Percentiles rank a stretch among this genome's conserved stretches.
Conservation (phyloP, 176 grass and related monocot species). For the Carex scoparia region DNA sequence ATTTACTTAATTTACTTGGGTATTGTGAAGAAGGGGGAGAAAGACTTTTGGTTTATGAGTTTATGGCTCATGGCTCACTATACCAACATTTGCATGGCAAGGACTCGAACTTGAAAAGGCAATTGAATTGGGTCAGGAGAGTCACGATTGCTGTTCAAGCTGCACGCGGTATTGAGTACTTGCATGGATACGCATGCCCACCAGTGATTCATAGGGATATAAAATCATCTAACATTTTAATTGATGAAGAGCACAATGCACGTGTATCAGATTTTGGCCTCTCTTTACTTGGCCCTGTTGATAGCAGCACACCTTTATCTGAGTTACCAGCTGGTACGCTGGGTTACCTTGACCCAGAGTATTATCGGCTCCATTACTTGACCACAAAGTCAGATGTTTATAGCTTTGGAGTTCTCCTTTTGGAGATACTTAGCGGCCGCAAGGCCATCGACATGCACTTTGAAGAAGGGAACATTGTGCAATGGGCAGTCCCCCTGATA, state of each 20-base stretch:
- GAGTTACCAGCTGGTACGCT: constrained; percentile 90
- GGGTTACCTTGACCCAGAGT: constrained; percentile 94
- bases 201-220: constrained; percentile 96
- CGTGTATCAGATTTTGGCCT: constrained; percentile 91
- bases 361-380: constrained; percentile 96
- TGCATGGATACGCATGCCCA: constrained; percentile 97
- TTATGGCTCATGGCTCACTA: constrained; percentile 96
- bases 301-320: constrained; percentile 73
- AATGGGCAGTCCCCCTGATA: constrained; percentile 92
- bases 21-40: constrained; percentile 93
- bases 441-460: constrained; percentile 98
- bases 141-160: constrained; percentile 98
- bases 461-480: constrained; percentile 94
- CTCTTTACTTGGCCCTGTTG: constrained; percentile 80
- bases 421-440: constrained; percentile 86
- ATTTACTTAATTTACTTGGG: constrained; percentile 87
- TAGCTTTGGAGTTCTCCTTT: constrained; percentile 90
- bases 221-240: constrained; percentile 97
- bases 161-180: constrained; percentile 85
- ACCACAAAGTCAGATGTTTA: constrained; percentile 96
- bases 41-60: constrained; percentile 94
- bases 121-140: constrained; percentile 69
- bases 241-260: constrained; percentile 96
- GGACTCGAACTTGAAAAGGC: constrained; percentile 57
- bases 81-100: constrained; percentile 87